These are phyloP conservation scores for Hericium erinaceus DNA, from an alignment of 768 basidiomycete genomes.

Conservation along the genomic window DNA sequence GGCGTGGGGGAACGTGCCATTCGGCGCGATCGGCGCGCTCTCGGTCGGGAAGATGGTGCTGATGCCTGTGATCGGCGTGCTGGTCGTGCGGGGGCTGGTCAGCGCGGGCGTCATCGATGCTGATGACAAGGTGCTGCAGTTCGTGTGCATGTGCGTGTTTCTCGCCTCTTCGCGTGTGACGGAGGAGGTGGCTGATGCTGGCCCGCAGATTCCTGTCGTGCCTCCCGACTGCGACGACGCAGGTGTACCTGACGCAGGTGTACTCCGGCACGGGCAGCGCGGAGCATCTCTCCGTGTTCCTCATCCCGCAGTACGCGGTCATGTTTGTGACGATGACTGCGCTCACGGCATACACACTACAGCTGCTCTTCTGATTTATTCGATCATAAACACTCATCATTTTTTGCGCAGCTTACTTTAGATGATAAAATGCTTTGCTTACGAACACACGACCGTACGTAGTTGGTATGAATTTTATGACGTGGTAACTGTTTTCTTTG, in stretches of 20 bases:
- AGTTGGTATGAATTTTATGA: too few species aligned
- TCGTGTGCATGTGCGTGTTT: slow-evolving; percentile 56
- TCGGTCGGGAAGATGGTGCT: slow-evolving; percentile 47
- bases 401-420: too few species aligned
- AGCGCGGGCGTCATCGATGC: slow-evolving; percentile 34
- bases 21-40: slow-evolving; percentile 44
- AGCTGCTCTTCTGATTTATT: slow-evolving; percentile 4
- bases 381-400: too few species aligned
- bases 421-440: too few species aligned
- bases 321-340: slow-evolving; percentile 14
- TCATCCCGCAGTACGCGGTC: slow-evolving; percentile 38
- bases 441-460: too few species aligned
- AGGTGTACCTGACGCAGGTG: slow-evolving; percentile 59
- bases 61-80: slow-evolving; percentile 51
- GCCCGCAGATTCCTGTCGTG: slow-evolving; percentile 9
- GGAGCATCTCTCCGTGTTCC: slow-evolving; percentile 50
- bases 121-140: slow-evolving; percentile 50
- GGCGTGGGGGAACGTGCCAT: slow-evolving; percentile 35
- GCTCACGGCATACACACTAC: slow-evolving; percentile 9
- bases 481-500: too few species aligned
- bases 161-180: neutral
- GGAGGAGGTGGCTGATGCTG: neutral
- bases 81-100: slow-evolving; percentile 42
- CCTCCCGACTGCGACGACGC: slow-evolving; percentile 11
- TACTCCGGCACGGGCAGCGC: slow-evolving; percentile 58